phyloP scores from a whole-genome alignment of 2,329 filamentous ascomycete genomes.

The Diplodia scrobiculata region DNA sequence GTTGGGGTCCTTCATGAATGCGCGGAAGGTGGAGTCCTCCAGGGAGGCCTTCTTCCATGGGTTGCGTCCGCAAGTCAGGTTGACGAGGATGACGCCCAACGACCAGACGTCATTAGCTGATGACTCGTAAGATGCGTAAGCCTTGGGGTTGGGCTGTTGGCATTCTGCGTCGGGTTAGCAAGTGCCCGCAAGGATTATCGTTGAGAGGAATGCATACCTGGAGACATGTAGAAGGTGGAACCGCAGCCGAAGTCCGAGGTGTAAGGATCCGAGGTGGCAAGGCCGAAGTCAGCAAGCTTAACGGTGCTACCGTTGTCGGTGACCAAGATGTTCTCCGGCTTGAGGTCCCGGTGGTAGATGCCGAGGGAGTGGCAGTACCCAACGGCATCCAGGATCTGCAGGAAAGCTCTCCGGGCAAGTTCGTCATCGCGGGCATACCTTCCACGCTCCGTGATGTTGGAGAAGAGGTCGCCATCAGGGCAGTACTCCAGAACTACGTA shows the following conservation, averaged over 20 bases:
- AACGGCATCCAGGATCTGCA: constrained; percentile 95
- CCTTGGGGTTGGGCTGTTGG: constrained; percentile 72
- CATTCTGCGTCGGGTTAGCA: constrained; percentile 67
- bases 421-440: constrained; percentile 91
- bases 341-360: constrained; percentile 96
- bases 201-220: constrained; percentile 66
- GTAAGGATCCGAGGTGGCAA: constrained; percentile 79
- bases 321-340: constrained; percentile 97
- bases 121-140: constrained; percentile 77
- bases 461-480: constrained; percentile 93
- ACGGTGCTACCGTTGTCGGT: constrained; percentile 84
- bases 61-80: constrained; percentile 95
- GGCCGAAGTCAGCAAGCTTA: constrained; percentile 95
- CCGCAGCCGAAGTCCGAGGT: constrained; percentile 97
- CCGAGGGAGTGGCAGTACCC: constrained; percentile 90
- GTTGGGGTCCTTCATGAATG: constrained; percentile 78
- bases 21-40: constrained; percentile 93
- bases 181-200: constrained; percentile 28
- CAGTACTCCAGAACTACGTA: constrained; percentile 97
- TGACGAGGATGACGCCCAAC: constrained; percentile 95
- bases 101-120: constrained; percentile 98
- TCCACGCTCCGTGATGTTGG: constrained; percentile 93
- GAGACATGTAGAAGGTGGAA: constrained; percentile 99
- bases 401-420: constrained; percentile 81
- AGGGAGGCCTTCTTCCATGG: constrained; percentile 96